Percentiles rank a stretch among this genome's conserved stretches.
These are phyloP conservation scores for Skeletonema costatum DNA, from an alignment of 108 stramenopile species.

Conservation along the genomic window DNA sequence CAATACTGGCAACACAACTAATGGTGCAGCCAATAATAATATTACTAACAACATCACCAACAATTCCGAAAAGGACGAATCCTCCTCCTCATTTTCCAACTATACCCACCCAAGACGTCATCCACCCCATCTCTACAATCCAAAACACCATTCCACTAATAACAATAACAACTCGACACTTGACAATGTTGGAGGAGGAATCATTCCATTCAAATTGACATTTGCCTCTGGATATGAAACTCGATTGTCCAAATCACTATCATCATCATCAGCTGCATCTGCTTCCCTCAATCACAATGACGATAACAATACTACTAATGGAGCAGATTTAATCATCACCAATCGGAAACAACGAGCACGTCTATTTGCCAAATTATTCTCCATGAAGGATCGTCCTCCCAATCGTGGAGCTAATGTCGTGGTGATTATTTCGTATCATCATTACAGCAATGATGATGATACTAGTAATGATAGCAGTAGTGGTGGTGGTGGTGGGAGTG, in stretches of 20 bases:
- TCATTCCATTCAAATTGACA: conserved; percentile 35
- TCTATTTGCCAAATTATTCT: conserved; percentile 35
- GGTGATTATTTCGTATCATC: conserved; percentile 3
- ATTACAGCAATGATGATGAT: too few relatives aligned
- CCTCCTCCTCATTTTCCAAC: neutral
- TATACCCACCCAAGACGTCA: conserved; percentile 1
- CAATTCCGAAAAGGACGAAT: neutral
- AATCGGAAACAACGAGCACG: conserved; percentile 40
- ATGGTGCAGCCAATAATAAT: neutral
- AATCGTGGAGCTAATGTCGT: conserved; percentile 43
- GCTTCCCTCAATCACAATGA: neutral
- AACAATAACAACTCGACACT: neutral
- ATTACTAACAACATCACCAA: neutral
- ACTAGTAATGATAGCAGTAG: neutral
- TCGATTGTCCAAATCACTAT: conserved; percentile 2
- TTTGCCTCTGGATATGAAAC: conserved; percentile 14
- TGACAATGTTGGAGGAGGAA: conserved; percentile 2
- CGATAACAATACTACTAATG: neutral
- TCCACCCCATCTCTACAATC: conserved; percentile 27
- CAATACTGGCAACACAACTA: neutral
- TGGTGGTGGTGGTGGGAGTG: neutral
- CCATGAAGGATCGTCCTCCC: conserved; percentile 16
- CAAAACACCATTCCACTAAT: neutral
- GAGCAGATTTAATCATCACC: conserved; percentile 1
- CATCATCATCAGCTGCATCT: neutral